Percentiles rank a stretch among this genome's conserved stretches.
Conservation (phyloP, 306 rosid species). For the Carpinus fangiana region DNA sequence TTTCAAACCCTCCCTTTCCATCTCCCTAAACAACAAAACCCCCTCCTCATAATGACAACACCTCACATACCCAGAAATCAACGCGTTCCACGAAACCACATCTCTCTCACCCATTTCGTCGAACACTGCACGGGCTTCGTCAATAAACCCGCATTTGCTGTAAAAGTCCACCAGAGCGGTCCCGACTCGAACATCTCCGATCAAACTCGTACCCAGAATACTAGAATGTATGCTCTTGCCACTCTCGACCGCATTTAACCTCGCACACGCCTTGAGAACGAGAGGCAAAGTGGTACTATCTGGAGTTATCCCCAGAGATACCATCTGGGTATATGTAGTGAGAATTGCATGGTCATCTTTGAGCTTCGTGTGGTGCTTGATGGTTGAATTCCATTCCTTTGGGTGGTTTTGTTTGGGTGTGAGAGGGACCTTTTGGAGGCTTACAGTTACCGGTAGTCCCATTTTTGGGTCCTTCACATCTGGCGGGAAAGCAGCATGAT, state of each 20-base stretch:
- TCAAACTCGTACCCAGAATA: constrained; percentile 25
- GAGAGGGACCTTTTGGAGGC: constrained; percentile 22
- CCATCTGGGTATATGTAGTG: constrained; percentile 48
- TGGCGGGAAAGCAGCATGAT: too few relatives aligned
- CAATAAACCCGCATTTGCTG: constrained; percentile 39
- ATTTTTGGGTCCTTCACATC: neutral
- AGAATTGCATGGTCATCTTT: constrained; percentile 49
- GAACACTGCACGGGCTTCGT: constrained; percentile 37
- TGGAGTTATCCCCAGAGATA: constrained; percentile 31
- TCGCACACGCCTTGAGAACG: constrained; percentile 48
- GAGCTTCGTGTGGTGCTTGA: constrained; percentile 41
- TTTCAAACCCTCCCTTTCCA: constrained; percentile 36
- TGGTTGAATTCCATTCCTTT: constrained; percentile 34
- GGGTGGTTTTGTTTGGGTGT: neutral
- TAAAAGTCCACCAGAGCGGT: constrained; percentile 53
- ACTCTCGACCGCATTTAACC: constrained; percentile 32
- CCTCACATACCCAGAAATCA: constrained; percentile 43
- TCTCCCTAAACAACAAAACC: constrained; percentile 31
- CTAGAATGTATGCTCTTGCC: constrained; percentile 38
- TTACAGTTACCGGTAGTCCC: constrained; percentile 16
- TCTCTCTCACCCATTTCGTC: constrained; percentile 45
- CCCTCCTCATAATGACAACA: constrained; percentile 36
- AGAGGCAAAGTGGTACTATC: constrained; percentile 42
- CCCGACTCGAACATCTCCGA: constrained; percentile 37
- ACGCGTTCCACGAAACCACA: constrained; percentile 46